A percentile compares a stretch with the other conserved stretches of the same genome.
phyloP scores from a whole-genome alignment of 1,284 basidiomycete genomes.

The Caloboletus inedulis region DNA sequence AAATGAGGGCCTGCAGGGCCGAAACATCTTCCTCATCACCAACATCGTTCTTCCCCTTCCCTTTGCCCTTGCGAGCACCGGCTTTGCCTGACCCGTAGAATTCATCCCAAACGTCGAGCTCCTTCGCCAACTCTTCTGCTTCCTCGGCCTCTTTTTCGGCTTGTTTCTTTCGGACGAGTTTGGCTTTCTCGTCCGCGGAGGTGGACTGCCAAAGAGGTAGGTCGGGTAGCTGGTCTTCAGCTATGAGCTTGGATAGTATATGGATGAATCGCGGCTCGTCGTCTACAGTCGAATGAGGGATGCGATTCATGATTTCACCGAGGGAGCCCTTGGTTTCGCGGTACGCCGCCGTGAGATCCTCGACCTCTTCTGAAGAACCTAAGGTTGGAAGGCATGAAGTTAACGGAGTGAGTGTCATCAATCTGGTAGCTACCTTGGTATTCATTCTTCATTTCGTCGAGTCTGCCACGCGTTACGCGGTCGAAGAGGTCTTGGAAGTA shows the following conservation, averaged over 20 bases:
- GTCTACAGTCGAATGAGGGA: slow-evolving; percentile 78
- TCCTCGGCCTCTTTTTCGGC: slow-evolving; percentile 78
- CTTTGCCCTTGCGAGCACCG: slow-evolving; percentile 58
- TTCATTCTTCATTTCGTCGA: slow-evolving; percentile 87
- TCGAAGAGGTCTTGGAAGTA: slow-evolving; percentile 92
- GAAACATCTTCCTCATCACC: slow-evolving; percentile 63
- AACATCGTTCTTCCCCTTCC: slow-evolving; percentile 45
- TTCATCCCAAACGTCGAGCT: slow-evolving; percentile 92
- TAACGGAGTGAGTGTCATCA: neutral
- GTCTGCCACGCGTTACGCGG: slow-evolving; percentile 75
- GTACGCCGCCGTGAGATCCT: slow-evolving; percentile 78
- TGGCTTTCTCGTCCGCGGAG: slow-evolving; percentile 75
- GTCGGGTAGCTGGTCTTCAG: slow-evolving; percentile 53
- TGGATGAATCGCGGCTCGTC: slow-evolving; percentile 83
- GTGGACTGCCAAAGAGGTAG: slow-evolving; percentile 68
- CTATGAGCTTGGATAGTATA: slow-evolving; percentile 68
- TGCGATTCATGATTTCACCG: slow-evolving; percentile 74
- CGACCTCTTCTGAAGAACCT: slow-evolving; percentile 83
- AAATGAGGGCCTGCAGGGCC: slow-evolving; percentile 77
- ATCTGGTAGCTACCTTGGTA: slow-evolving; percentile 69
- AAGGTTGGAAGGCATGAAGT: slow-evolving; percentile 5
- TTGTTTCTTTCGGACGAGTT: slow-evolving; percentile 68
- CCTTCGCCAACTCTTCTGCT: slow-evolving; percentile 82
- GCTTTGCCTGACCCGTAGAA: slow-evolving; percentile 84
- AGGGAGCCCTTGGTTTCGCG: slow-evolving; percentile 65